Evolutionary conservation across 2,329 filamentous ascomycete species (phyloP).

Genomic region (Colletotrichum filicis): DNA sequence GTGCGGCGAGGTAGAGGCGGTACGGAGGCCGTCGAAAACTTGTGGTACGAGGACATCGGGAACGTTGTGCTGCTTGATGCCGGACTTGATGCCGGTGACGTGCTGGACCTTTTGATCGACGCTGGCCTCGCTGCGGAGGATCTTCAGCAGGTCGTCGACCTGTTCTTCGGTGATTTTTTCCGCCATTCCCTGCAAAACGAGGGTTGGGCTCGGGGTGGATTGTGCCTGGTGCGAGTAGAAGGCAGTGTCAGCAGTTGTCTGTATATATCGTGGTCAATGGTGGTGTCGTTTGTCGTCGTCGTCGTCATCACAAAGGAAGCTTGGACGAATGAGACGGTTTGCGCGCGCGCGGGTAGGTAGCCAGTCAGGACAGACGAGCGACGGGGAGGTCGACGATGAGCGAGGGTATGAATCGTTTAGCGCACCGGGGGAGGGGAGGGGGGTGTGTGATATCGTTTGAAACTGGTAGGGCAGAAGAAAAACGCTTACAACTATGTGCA

Average conservation of each 20-base stretch:
- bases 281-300: background rate
- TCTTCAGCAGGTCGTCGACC: conserved; percentile 63
- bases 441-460: conserved; percentile 27
- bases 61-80: conserved; percentile 93
- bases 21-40: conserved; percentile 85
- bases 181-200: conserved; percentile 52
- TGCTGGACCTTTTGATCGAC: conserved; percentile 77
- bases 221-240: conserved; percentile 4
- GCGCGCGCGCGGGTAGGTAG: background rate
- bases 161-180: conserved; percentile 70
- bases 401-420: conserved; percentile 21
- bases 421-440: conserved; percentile 12
- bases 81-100: conserved; percentile 82
- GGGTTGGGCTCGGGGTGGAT: conserved; percentile 13
- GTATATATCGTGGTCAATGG: background rate
- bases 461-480: conserved; percentile 3
- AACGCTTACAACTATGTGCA: conserved; percentile 23
- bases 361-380: background rate
- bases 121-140: conserved; percentile 70
- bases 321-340: background rate
- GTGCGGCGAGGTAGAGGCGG: conserved; percentile 81
- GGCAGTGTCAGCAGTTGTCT: conserved; percentile 14
- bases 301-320: background rate
- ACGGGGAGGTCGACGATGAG: background rate
- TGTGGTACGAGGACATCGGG: conserved; percentile 77